Percentiles rank a stretch among this genome's conserved stretches.
Conservation (phyloP, 2,329 filamentous ascomycete species). For the Exophiala dermatitidis region DNA sequence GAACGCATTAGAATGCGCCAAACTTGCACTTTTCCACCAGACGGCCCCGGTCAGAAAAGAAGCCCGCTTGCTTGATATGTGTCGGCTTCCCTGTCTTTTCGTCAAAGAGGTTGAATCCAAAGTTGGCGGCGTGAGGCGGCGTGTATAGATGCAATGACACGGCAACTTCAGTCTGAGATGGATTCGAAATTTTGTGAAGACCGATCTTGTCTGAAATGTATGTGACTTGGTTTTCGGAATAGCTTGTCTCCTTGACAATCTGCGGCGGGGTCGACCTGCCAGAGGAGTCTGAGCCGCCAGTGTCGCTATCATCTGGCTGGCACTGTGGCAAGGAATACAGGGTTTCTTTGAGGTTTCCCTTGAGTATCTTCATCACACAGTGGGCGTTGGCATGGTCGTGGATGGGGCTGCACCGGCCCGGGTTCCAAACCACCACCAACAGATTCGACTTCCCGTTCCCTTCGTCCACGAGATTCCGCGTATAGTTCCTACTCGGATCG, state of each 20-base stretch:
- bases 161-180: conserved; percentile 58
- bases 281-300: conserved; percentile 33
- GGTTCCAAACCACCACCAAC: conserved; percentile 62
- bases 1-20: conserved; percentile 12
- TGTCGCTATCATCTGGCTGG: conserved; percentile 23
- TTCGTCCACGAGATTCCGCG: conserved; percentile 80
- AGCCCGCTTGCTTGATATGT: conserved; percentile 63
- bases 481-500: conserved; percentile 67
- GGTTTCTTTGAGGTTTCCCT: conserved; percentile 71
- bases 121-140: conserved; percentile 77
- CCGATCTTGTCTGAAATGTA: conserved; percentile 89
- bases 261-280: conserved; percentile 49
- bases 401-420: conserved; percentile 73
- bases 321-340: conserved; percentile 65
- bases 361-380: conserved; percentile 84
- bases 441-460: conserved; percentile 76
- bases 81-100: conserved; percentile 65
- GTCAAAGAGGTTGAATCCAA: conserved; percentile 77
- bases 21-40: conserved; percentile 26
- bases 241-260: conserved; percentile 60
- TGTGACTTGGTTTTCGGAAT: conserved; percentile 65
- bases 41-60: conserved; percentile 57
- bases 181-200: conserved; percentile 74
- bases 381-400: conserved; percentile 87
- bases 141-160: conserved; percentile 85